These are phyloP conservation scores for Eucalyptus pauciflora DNA, from an alignment of 345 rosid species.

Conservation along the genomic window DNA sequence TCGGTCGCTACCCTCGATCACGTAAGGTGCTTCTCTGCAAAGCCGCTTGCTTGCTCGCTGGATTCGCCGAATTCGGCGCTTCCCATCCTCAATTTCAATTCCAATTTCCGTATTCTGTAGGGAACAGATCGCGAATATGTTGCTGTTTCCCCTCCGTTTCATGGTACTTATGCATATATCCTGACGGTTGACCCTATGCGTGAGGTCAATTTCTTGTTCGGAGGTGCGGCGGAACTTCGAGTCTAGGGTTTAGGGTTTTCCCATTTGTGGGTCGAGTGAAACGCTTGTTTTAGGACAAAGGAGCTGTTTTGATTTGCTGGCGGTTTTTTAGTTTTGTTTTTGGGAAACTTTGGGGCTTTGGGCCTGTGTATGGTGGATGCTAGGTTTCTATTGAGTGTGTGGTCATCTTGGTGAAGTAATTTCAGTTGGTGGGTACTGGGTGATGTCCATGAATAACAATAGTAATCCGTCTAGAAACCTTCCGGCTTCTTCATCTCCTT, in stretches of 20 bases:
- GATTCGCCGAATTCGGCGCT: not conserved
- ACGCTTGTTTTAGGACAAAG: not conserved
- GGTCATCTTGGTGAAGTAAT: not conserved
- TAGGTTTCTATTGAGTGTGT: not conserved
- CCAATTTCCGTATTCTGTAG: not conserved
- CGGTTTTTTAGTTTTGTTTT: not conserved
- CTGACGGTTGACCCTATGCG: not conserved
- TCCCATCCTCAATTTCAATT: not conserved
- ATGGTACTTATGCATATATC: not conserved
- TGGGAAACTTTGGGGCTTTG: not conserved
- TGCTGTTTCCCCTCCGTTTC: not conserved
- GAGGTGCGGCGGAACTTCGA: not conserved
- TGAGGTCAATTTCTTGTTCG: not conserved
- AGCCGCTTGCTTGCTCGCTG: not conserved
- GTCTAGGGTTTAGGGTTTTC: not conserved
- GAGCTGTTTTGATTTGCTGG: not conserved
- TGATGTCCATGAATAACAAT: constrained; percentile 45
- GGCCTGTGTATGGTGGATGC: not conserved
- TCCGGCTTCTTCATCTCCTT: constrained; percentile 59
- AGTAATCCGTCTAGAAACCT: constrained; percentile 49
- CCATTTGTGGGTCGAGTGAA: not conserved
- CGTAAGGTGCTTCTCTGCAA: not conserved
- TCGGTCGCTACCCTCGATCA: not conserved
- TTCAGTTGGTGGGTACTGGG: not conserved
- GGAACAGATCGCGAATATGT: not conserved